These are phyloP conservation scores for Mortierella sp. DNA, from an alignment of 371 early-diverging fungal genomes.

Conservation along the genomic window DNA sequence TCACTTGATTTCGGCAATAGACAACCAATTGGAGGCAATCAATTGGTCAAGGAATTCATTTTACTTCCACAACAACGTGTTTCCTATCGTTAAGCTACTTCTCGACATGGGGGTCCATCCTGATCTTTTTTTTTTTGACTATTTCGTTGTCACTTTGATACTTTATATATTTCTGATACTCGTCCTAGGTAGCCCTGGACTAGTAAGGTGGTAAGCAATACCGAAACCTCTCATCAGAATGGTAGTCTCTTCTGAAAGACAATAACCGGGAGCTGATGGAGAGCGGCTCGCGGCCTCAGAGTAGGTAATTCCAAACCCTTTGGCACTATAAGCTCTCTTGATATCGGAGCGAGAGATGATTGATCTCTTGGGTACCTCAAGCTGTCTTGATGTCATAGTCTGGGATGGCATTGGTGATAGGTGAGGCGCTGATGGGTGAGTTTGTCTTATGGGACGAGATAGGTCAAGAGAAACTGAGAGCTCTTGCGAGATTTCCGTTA, in stretches of 20 bases:
- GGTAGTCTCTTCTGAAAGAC: too few relatives aligned
- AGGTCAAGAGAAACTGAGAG: too few relatives aligned
- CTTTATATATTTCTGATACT: neutral
- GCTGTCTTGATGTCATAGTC: too few relatives aligned
- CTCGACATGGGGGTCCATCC: neutral
- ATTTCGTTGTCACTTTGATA: neutral
- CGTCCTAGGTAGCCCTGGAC: neutral
- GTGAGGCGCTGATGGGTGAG: too few relatives aligned
- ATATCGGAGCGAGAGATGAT: too few relatives aligned
- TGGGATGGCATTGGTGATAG: too few relatives aligned
- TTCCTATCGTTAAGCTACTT: slow-evolving; percentile 7
- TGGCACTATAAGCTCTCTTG: too few relatives aligned
- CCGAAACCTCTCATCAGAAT: neutral
- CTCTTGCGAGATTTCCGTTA: too few relatives aligned
- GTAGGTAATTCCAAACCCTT: neutral
- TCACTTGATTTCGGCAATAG: neutral
- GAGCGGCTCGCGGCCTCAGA: neutral
- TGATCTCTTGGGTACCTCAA: too few relatives aligned
- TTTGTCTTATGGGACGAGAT: too few relatives aligned
- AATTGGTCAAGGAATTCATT: slow-evolving; percentile 2
- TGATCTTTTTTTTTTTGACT: neutral
- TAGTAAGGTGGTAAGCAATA: neutral
- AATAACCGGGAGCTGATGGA: neutral
- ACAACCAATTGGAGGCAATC: neutral
- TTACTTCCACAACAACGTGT: neutral